Evolutionary conservation across 2,329 filamentous ascomycete species (phyloP), one percentile per base, ranked within the genome.

Genomic region (Pseudogymnoascus sp.): DNA sequence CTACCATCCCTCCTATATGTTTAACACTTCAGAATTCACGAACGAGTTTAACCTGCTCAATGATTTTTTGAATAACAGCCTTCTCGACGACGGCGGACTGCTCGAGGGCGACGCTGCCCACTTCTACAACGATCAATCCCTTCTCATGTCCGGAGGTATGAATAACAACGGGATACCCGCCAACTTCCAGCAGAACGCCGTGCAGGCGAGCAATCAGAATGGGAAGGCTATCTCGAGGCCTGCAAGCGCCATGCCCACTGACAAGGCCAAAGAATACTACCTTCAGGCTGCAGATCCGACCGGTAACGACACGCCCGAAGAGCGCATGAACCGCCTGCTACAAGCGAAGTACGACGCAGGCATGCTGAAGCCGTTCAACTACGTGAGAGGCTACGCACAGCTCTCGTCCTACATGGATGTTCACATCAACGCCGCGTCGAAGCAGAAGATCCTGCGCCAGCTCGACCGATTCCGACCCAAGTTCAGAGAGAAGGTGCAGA

Each of bases 41-140:
- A 95, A 95, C 77, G 95, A 99, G 79, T 97, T 96, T 75, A 96
- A 97, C 73, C 80, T 97, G 60, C 85, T 99, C 72, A 96, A 96
- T 79, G 93, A 99, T 75, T 97, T 97, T 73, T 83, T 99, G 65
- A 95, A 93, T 75, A 96, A 88, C 68, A 96, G 91, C 73, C 79
- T 97, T 62, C 83, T 97, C 67, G 93, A 97, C 77, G 93, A 96
- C 74, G 85, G 85, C 65, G 86, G 86, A 61, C 82, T 88, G 63
- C 85, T 88, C 62, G 83, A 87, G 37, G 86, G 91, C 65, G 89
- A 91, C 67, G 80, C 81, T 67, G 81, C 84, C 62, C 81, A 84
- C 12, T 75, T 86, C 8, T 86, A 85, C 72, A 79, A 81, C 45
- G 85, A 88, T 69, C 82, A 85, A 49, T 79, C 67, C 41, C 64